Evolutionary conservation across 345 rosid species (phyloP), one percentile per base, ranked within the genome.

Genomic region (Raphanus sativus): DNA sequence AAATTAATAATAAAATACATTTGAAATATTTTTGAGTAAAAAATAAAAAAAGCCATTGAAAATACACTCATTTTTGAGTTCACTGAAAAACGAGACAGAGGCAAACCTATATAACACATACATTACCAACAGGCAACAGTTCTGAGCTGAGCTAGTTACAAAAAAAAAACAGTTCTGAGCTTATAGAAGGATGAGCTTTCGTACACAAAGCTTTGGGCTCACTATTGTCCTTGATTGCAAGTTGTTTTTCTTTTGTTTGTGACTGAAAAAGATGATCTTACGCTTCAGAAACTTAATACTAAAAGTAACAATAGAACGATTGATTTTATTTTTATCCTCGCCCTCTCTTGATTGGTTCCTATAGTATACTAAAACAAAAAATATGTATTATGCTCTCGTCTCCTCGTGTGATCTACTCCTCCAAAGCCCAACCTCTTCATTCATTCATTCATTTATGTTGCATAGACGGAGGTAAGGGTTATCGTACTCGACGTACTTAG

Each of bases 391-490:
- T 58, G 13, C 7, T 56, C 29, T 25, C 10, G 62, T 58, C 15
- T 58, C 28, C 5, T 56, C 29, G 29, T 56, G 11, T 55, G 12
- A 28, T 61, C 17, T 12, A 12, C 63, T 69, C n/a, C 16, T 28
- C 62, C 30, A 8, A 17, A 56, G 61, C 21, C 28, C 59, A 52
- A 17, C 26, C 28, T 16, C 11, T 17, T 54, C n/a, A 25, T 58
- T 76, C 13, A 25, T 58, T 76, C 13, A 77, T 32, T 62, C 62
- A 24, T 75, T 78, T 70, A 93, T 81, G 84, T 90, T 67, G 86
- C 98, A 95, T 50, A 33, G 83, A 75, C 80, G 85, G 60, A 95
- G 89, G 73, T 92, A 92, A 5, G 87, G 89, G 80, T 90, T 92
- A 80, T 89, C 89, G 66, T 50, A 85, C 87, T 80, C 71, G 2